phyloP scores from a whole-genome alignment of 108 stramenopile species.

The Hondaea fermentalgiana region DNA sequence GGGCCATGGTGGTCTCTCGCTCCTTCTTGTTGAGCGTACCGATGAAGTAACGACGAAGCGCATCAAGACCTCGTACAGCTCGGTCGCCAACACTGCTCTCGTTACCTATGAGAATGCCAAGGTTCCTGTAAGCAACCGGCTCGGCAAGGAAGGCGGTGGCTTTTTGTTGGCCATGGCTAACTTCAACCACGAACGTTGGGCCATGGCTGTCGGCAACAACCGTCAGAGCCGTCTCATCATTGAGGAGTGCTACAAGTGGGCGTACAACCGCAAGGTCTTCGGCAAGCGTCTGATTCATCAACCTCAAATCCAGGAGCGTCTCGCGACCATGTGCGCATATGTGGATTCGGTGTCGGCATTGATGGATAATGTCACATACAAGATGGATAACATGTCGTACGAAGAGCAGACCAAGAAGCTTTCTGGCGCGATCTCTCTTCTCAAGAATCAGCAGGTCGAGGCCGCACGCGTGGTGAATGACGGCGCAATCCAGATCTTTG shows the following conservation, averaged over 20 bases:
- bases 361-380: not conserved
- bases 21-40: not conserved
- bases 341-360: not conserved
- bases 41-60: not conserved
- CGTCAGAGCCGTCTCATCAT: not conserved
- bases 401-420: not conserved
- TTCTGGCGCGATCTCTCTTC: not conserved
- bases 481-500: conserved; percentile 10
- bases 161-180: conserved; percentile 24
- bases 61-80: conserved; percentile 19
- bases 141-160: conserved; percentile 26
- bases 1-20: not conserved
- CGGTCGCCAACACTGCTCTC: not conserved
- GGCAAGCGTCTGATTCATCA: conserved; percentile 12
- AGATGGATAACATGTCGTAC: conserved; percentile 9
- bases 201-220: conserved; percentile 11
- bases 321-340: not conserved
- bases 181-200: conserved; percentile 14
- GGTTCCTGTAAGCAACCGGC: conserved; percentile 21
- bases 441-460: conserved; percentile 6
- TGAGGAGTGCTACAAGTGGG: conserved; percentile 1
- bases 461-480: not conserved
- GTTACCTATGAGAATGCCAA: conserved; percentile 9
- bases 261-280: conserved; percentile 5
- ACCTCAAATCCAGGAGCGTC: conserved; percentile 1